Base-by-base conservation (phyloP, 2,329 filamentous ascomycete genomes). In the Colletotrichum sp. region DNA sequence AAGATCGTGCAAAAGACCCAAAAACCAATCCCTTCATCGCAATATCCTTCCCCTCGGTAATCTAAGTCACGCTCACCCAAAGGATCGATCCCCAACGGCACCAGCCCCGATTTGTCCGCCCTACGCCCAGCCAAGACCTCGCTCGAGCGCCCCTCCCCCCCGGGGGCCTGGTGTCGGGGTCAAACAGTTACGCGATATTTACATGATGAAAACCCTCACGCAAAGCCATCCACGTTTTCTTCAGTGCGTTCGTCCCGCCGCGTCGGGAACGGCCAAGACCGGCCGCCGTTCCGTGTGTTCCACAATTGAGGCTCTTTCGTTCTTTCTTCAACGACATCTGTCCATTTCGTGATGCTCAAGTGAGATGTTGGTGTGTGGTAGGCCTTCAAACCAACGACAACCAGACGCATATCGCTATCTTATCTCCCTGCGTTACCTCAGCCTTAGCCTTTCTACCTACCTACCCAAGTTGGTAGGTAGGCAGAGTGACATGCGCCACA, bases 151-250 rank as follows among this genome's bases (percentile, higher is more conserved):
- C 72, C 34, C 59, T 32, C 16, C 30, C 32, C 30, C 28, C 15
- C 10, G 21, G 52, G 52, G 52, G 52, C 15, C 15, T 26, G 24
- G 21, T 34, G 13, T 36, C 28, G 18, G 52, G 70, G 55, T 36
- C 60, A 71, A 75, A 60, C 72, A 26, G 49, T 75, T 75, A 75
- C 72, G 72, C 60, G 72, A 75, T 75, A 66, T 76, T 76, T 76
- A 68, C 73, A 68, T 76, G 70, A 76, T 76, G 73, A 68, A 76
- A 76, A 76, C 44, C 72, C 57, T 62, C 68, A 63, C 44, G 16
- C 36, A 18, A 26, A 36, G 44, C 39, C 64, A n/a, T 21, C 62
- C 55, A 59, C 60, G 52, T 67, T 68, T 32, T 36, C n/a, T 15
- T 32, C 44, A 6, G 44, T 52, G 44, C 44, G 44, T 52, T 52